phyloP scores from a whole-genome alignment of 1,284 basidiomycete species.

The Irpex sp. region DNA sequence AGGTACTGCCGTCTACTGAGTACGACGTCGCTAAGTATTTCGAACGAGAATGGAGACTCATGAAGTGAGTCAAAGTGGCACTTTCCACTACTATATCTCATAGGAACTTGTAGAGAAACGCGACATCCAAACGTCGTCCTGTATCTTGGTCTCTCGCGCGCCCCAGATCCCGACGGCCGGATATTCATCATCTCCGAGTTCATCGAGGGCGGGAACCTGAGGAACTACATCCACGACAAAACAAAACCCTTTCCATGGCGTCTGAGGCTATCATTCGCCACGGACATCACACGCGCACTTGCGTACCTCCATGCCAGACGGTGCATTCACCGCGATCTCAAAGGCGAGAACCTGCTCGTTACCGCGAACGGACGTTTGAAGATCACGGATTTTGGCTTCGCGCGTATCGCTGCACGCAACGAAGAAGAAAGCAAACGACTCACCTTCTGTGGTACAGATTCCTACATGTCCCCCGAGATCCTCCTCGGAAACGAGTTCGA shows the following conservation, averaged over 20 bases:
- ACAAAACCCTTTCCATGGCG: constrained; percentile 84
- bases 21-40: constrained; percentile 98
- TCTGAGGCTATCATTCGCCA: constrained; percentile 89
- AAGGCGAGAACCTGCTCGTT: constrained; percentile 95
- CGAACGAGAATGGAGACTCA: constrained; percentile 94
- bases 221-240: constrained; percentile 83
- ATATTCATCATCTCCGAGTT: constrained; percentile 91
- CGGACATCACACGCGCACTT: constrained; percentile 90
- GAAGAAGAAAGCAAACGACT: constrained; percentile 89
- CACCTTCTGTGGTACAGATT: constrained; percentile 96
- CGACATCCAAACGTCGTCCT: constrained; percentile 93
- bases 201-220: constrained; percentile 84
- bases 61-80: constrained; percentile 53
- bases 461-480: constrained; percentile 94
- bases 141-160: constrained; percentile 90
- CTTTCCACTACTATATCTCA: not conserved
- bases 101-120: constrained; percentile 48
- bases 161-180: constrained; percentile 77
- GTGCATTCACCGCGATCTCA: constrained; percentile 86
- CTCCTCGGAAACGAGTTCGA: constrained; percentile 89
- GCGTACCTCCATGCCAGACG: constrained; percentile 95
- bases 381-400: constrained; percentile 96
- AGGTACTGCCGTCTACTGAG: constrained; percentile 84
- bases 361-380: constrained; percentile 93
- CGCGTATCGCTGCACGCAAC: constrained; percentile 88